Evolutionary conservation across 2,329 filamentous ascomycete genomes (phyloP).

Genomic region (Ophioceras dolichostomum): DNA sequence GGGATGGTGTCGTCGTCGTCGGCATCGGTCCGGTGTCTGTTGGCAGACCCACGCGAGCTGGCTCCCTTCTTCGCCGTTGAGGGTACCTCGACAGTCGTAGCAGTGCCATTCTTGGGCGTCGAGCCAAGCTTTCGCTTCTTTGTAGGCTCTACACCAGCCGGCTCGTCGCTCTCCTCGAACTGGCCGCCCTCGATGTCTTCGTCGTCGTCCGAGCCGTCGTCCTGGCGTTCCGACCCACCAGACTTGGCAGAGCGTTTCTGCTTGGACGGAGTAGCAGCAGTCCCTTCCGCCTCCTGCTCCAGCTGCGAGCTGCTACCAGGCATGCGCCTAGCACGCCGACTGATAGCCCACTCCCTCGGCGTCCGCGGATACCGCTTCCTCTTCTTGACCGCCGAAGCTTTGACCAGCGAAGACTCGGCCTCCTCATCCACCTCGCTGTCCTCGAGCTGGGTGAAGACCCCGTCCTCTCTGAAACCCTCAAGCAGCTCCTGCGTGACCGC

Average conservation of each 20-base stretch:
- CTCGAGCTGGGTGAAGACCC: slow-evolving; percentile 3
- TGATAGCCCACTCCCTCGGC: neutral
- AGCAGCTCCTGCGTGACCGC: slow-evolving; percentile 7
- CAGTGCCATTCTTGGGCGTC: too few species aligned
- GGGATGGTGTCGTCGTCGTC: too few species aligned
- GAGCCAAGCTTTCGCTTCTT: too few species aligned
- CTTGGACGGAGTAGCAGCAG: neutral
- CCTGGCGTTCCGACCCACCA: neutral
- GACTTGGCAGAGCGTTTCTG: neutral
- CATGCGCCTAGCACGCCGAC: neutral
- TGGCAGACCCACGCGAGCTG: too few species aligned
- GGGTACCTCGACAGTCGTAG: too few species aligned
- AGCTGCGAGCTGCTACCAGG: slow-evolving; percentile 6
- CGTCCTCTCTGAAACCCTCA: slow-evolving; percentile 5
- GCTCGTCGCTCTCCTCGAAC: too few species aligned
- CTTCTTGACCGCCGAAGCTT: neutral
- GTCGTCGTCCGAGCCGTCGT: too few species aligned
- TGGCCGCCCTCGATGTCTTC: too few species aligned
- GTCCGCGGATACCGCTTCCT: too few species aligned
- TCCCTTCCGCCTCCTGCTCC: slow-evolving; percentile 16
- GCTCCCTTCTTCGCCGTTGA: too few species aligned
- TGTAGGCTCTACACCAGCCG: too few species aligned
- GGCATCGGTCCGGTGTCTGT: too few species aligned
- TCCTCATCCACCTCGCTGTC: slow-evolving; percentile 5
- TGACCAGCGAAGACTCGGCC: neutral